Evolutionary conservation across 306 rosid genomes (phyloP).

Genomic region (Chamaecrista fasciculata): DNA sequence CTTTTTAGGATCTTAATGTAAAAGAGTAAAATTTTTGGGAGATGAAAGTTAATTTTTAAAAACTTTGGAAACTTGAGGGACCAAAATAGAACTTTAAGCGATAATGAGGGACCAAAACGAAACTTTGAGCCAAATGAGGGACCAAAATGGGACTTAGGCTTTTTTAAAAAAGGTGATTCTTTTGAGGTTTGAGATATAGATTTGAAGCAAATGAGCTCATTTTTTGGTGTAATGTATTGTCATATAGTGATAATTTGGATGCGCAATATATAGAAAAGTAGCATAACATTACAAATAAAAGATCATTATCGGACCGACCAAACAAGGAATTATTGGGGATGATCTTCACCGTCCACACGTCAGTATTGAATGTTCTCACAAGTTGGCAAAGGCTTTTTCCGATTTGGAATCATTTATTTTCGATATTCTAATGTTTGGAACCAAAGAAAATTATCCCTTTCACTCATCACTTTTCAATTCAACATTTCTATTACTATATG

Average conservation of each 20-base stretch:
- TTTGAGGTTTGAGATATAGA: neutral
- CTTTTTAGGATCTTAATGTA: no score
- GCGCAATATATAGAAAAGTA: constrained; percentile 12
- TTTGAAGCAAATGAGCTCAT: constrained; percentile 6
- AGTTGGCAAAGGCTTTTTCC: neutral
- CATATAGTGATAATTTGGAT: constrained; percentile 26
- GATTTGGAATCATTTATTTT: neutral
- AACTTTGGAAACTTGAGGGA: no score
- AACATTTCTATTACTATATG: no score
- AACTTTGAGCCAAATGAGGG: no score
- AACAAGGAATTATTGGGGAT: constrained; percentile 28
- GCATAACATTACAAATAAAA: constrained; percentile 22
- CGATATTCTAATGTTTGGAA: neutral
- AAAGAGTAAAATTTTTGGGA: no score
- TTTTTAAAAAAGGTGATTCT: neutral
- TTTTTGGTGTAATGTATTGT: neutral
- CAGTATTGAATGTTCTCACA: constrained; percentile 13
- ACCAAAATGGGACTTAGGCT: no score
- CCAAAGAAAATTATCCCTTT: neutral
- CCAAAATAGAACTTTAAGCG: no score
- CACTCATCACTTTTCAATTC: neutral
- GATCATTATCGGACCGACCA: constrained; percentile 47
- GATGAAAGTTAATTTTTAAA: no score
- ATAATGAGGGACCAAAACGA: no score
- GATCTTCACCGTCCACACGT: constrained; percentile 40